A percentile compares a stretch with the other conserved stretches of the same genome.
Conservation (phyloP, 164 flowering plant species). For the Piper longum region DNA sequence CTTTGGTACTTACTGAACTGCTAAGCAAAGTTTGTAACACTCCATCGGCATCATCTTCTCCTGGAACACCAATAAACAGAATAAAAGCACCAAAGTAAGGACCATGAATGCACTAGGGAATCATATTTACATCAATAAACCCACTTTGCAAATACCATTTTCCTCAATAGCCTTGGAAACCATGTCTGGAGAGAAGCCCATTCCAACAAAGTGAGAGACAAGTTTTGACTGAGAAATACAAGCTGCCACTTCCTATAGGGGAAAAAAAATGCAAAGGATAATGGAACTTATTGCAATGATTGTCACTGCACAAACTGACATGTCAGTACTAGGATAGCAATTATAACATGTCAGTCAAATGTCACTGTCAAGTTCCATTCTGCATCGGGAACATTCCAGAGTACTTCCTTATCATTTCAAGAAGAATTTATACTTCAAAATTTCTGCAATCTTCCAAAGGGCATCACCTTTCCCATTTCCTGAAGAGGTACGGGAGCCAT, state of each 20-base stretch:
- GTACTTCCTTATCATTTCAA: too few species aligned
- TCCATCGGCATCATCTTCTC: slow-evolving; percentile 12
- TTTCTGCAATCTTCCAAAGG: background rate
- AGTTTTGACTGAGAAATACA: slow-evolving; percentile 34
- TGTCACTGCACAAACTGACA: too few species aligned
- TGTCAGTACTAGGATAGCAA: too few species aligned
- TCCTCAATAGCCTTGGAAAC: slow-evolving; percentile 52
- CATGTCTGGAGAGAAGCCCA: slow-evolving; percentile 53
- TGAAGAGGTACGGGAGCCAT: background rate
- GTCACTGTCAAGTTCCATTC: too few species aligned
- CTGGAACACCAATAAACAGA: slow-evolving; percentile 6
- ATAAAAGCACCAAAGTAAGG: background rate
- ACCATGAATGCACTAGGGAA: background rate
- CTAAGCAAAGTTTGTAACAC: slow-evolving; percentile 18
- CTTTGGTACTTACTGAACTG: slow-evolving; percentile 13
- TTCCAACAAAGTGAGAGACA: slow-evolving; percentile 42
- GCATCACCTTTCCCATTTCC: background rate
- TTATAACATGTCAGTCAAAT: too few species aligned
- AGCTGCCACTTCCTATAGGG: slow-evolving; percentile 40
- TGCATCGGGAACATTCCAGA: too few species aligned
- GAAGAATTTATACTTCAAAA: too few species aligned
- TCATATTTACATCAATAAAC: background rate
- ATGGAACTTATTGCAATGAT: too few species aligned
- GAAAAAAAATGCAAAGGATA: background rate
- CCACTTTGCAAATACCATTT: slow-evolving; percentile 33